Evolutionary conservation across 192 early-diverging fungal species (phyloP).

Genomic region (Dissophora globulifera): DNA sequence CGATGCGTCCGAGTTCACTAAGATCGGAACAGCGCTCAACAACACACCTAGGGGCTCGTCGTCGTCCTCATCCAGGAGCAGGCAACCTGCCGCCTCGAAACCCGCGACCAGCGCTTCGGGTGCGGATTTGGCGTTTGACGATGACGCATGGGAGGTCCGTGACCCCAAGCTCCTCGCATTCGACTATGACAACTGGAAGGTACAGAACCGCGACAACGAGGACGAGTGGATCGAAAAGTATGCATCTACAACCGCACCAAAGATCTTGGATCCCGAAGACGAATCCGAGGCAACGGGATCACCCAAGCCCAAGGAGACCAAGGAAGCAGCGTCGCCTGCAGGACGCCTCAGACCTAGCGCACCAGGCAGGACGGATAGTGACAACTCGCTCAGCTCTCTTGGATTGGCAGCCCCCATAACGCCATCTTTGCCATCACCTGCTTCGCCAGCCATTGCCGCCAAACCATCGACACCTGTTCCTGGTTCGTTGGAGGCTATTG

Average conservation of each 20-base stretch:
- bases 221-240: constrained; percentile 42
- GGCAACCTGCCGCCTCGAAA: constrained; percentile 44
- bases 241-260: constrained; percentile 27
- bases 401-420: constrained; percentile 23
- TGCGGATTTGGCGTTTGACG: constrained; percentile 57
- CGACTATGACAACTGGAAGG: constrained; percentile 55
- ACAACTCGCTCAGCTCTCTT: constrained; percentile 35
- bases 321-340: constrained; percentile 30
- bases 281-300: constrained; percentile 21
- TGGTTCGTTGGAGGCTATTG: constrained; percentile 30
- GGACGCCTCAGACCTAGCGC: constrained; percentile 48
- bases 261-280: constrained; percentile 14
- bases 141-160: constrained; percentile 65
- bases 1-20: constrained; percentile 60
- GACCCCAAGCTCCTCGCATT: constrained; percentile 38
- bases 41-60: constrained; percentile 21
- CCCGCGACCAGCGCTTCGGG: constrained; percentile 30
- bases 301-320: constrained; percentile 32
- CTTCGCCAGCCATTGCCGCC: constrained; percentile 11
- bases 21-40: constrained; percentile 48
- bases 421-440: constrained; percentile 17
- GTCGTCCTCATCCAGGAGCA: constrained; percentile 31
- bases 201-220: constrained; percentile 52
- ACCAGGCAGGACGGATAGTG: constrained; percentile 43
- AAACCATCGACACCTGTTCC: constrained; percentile 30